Percentiles rank a stretch among this genome's conserved stretches.
Evolutionary conservation across 2,329 filamentous ascomycete genomes (phyloP).

Genomic region (Colletotrichum liaoningense): DNA sequence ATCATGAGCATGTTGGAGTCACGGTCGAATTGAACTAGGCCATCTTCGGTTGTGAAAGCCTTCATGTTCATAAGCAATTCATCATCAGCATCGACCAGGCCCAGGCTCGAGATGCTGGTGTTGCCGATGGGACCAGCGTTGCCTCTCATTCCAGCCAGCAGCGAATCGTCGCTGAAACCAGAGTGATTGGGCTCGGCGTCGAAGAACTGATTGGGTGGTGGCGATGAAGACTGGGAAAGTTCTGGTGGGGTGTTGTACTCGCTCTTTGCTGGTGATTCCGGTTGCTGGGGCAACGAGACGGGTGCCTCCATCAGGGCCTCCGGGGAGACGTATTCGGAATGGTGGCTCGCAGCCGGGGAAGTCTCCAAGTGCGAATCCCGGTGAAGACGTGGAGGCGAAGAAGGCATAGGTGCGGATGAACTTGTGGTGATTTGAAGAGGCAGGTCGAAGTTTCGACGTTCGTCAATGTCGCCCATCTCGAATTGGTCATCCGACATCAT

Average conservation of each 20-base stretch:
- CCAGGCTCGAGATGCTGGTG: constrained; percentile 37
- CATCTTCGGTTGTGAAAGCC: constrained; percentile 55
- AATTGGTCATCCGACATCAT: constrained; percentile 48
- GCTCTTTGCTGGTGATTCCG: constrained; percentile 63
- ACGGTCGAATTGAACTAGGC: constrained; percentile 55
- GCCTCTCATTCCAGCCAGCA: constrained; percentile 42
- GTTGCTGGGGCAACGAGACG: constrained; percentile 45
- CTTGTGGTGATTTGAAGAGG: constrained; percentile 47
- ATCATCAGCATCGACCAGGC: constrained; percentile 54
- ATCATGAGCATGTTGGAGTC: constrained; percentile 62
- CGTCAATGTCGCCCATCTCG: constrained; percentile 55
- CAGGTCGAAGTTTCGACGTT: constrained; percentile 36
- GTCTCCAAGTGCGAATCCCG: constrained; percentile 45
- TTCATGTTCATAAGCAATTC: constrained; percentile 59
- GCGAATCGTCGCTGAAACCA: constrained; percentile 43
- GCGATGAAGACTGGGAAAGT: constrained; percentile 71
- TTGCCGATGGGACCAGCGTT: constrained; percentile 15
- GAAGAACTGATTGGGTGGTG: constrained; percentile 61
- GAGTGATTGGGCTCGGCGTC: constrained; percentile 54
- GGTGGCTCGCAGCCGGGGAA: constrained; percentile 56
- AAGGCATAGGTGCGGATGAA: constrained; percentile 58
- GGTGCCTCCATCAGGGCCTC: constrained; percentile 54
- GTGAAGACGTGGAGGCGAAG: constrained; percentile 44
- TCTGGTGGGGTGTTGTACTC: constrained; percentile 69
- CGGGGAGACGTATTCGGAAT: constrained; percentile 60